Evolutionary conservation across 2,329 filamentous ascomycete species (phyloP), one percentile per base, ranked within the genome.

Genomic region (Penicillium fuscoglaucum): DNA sequence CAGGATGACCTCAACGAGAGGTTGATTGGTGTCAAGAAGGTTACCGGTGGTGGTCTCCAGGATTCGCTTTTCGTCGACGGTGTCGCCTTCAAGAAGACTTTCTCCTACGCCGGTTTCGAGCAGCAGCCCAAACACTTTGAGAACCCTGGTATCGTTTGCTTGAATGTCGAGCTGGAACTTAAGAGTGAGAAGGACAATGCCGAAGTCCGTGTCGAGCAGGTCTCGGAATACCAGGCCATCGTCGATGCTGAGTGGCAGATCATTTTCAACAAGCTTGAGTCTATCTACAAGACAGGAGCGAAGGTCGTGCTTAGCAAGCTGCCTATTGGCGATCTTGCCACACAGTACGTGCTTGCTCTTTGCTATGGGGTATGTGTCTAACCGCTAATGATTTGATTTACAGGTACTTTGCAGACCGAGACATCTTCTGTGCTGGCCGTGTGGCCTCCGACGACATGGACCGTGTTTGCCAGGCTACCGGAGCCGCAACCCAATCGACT

Each of bases 161-260:
- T 99, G 68, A 99, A 98, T 76, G 95, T 99, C 68, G 95, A 99
- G 80, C 84, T 99, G 61, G 95, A 99, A 81, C 83, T 99, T 68
- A 99, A 99, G 87, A 93, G 91, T 62, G 95, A 99, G 78, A 99
- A 97, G 84, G 95, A 99, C 81, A 99, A 99, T 72, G 95, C 95
- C 59, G 95, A 99, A 81, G 92, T 99, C 63, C 89, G 95, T 59
- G 93, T 99, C 58, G 95, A 98, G 79, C 93, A 98, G 78, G 95
- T 99, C 52, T 96, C 93, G 21, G 95, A 99, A 80, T 99, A 99
- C 82, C 95, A 99, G 80, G 95, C 95, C 63, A 97, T 99, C 68
- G 95, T 99, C 74, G 95, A 99, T 73, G 95, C 95, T 31, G 95
- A 99, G 79, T 99, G 95, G 95, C 92, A 97, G 79, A 99, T 99